Evolutionary conservation across 345 rosid genomes (phyloP).

Genomic region (Rhodamnia rubescens): DNA sequence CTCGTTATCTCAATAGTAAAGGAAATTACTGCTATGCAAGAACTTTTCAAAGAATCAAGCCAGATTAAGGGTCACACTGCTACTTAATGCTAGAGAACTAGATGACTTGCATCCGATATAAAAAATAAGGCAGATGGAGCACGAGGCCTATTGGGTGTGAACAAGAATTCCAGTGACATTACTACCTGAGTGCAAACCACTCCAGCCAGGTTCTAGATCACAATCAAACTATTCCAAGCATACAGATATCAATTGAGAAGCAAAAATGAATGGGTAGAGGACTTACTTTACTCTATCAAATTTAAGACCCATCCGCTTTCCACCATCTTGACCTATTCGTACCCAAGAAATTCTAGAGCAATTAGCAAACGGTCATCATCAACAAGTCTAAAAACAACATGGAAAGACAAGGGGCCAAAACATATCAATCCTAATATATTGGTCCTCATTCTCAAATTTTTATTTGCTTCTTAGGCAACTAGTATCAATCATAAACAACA

Average conservation of each 20-base stretch:
- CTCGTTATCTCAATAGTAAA: neutral
- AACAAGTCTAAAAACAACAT: neutral
- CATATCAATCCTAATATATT: neutral
- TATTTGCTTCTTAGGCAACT: neutral
- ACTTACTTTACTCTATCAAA: constrained; percentile 88
- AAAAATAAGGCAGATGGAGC: neutral
- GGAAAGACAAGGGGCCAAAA: neutral
- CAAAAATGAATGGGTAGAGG: neutral
- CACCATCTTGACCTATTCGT: constrained; percentile 74
- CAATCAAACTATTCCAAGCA: neutral
- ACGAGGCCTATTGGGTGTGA: neutral
- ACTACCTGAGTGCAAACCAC: neutral
- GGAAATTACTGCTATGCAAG: neutral
- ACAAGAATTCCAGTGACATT: neutral
- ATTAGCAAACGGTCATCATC: neutral
- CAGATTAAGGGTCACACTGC: neutral
- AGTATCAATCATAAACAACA: neutral
- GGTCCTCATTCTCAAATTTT: neutral
- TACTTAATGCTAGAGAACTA: neutral
- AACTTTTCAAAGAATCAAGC: neutral
- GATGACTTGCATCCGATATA: neutral
- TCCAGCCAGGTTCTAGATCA: neutral
- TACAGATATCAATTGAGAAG: neutral
- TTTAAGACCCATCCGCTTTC: constrained; percentile 88
- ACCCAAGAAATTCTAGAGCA: neutral